Conservation (phyloP, 306 rosid species). For the Pyrus betulifolia region DNA sequence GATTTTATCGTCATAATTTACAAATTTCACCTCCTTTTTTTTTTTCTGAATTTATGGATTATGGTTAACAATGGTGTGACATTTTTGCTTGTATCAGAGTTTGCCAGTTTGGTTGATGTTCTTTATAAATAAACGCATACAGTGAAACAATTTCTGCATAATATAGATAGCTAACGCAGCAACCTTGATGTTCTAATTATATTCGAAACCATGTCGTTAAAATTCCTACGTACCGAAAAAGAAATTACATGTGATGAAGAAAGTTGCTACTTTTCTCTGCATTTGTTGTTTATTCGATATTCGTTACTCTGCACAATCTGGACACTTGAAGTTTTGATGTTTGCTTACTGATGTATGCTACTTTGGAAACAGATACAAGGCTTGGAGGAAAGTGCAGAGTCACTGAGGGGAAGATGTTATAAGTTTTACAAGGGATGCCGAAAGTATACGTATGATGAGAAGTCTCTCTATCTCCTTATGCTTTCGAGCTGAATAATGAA, state of each 20-base stretch:
- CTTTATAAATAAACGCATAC: not conserved
- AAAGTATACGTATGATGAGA: conserved; percentile 61
- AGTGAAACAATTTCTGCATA: not conserved
- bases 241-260: not conserved
- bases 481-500: not conserved
- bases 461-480: not conserved
- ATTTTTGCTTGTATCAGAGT: not conserved
- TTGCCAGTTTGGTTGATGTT: not conserved
- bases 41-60: not conserved
- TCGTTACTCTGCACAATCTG: not conserved
- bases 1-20: not conserved
- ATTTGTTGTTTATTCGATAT: not conserved
- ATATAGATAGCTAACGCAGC: not conserved
- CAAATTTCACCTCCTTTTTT: not conserved
- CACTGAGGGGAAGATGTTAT: conserved; percentile 81
- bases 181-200: not conserved
- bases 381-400: conserved; percentile 93
- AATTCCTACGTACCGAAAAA: not conserved
- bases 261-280: not conserved
- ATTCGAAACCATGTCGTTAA: not conserved
- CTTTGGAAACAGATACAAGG: conserved; percentile 66
- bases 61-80: not conserved
- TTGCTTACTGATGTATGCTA: conserved; percentile 7
- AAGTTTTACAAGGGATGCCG: conserved; percentile 93
- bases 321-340: not conserved